phyloP scores from a whole-genome alignment of 176 grass and related monocot genomes.

The Puya raimondii region DNA sequence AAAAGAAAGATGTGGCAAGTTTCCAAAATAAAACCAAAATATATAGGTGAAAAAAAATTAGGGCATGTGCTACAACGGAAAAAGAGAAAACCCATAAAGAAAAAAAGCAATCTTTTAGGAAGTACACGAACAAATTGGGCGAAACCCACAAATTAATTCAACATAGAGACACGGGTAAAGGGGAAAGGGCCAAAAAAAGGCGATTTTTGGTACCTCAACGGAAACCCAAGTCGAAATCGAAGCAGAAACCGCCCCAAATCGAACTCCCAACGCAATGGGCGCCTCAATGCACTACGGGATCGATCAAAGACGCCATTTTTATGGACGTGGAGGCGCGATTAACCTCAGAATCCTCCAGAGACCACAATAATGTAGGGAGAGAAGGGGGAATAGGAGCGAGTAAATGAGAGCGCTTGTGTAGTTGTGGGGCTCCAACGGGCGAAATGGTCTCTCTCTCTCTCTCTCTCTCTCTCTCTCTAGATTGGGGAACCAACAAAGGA shows the following conservation, averaged over 20 bases:
- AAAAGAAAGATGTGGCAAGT: background rate
- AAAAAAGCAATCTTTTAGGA: background rate
- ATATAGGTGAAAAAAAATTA: too few species aligned
- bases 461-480: too few species aligned
- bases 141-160: background rate
- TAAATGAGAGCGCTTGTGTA: background rate
- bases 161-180: too few species aligned
- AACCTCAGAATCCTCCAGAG: background rate
- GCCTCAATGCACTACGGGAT: background rate
- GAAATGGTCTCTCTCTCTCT: background rate
- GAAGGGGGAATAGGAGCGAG: background rate
- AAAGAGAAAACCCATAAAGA: background rate
- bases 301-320: background rate
- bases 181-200: background rate
- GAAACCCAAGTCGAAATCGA: background rate
- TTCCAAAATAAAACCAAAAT: too few species aligned
- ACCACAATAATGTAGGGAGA: background rate
- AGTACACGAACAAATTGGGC: background rate
- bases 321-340: background rate
- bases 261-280: background rate
- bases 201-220: background rate
- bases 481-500: too few species aligned
- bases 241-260: background rate
- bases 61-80: background rate
- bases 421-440: background rate